These are phyloP conservation scores for Gypsophila paniculata DNA, from an alignment of 179 eudicot genomes.

Conservation along the genomic window DNA sequence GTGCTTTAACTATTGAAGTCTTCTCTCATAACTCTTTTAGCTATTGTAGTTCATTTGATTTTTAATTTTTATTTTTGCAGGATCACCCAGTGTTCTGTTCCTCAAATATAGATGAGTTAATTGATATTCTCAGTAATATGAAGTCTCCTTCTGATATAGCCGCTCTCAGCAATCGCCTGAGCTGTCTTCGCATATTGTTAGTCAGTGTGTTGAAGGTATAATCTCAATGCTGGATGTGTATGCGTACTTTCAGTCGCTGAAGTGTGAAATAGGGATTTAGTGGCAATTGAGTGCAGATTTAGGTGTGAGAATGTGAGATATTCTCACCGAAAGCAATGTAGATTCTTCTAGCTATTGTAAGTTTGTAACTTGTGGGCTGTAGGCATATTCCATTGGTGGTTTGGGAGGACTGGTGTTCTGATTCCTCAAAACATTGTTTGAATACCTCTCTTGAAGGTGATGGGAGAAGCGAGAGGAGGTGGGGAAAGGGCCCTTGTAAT, in stretches of 20 bases:
- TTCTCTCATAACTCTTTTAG: not conserved
- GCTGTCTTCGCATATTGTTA: conserved; percentile 56
- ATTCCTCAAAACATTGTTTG: not conserved
- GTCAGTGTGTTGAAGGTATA: conserved; percentile 60
- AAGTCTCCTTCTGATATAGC: conserved; percentile 53
- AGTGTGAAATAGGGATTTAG: not conserved
- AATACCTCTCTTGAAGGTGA: not conserved
- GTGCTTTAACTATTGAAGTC: not conserved
- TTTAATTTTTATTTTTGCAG: conserved; percentile 32
- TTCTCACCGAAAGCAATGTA: too few relatives aligned
- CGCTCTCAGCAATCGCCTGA: conserved; percentile 52
- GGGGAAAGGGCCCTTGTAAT: not conserved
- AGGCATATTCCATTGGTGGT: not conserved
- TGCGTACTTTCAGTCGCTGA: not conserved
- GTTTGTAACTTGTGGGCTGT: not conserved
- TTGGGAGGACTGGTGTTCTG: not conserved
- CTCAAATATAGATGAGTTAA: conserved; percentile 51
- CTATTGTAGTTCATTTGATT: not conserved
- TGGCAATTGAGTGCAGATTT: not conserved
- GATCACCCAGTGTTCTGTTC: conserved; percentile 66
- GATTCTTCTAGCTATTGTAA: not conserved
- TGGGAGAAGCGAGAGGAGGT: not conserved
- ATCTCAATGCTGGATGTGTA: not conserved
- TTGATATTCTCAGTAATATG: conserved; percentile 56
- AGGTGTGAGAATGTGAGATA: too few relatives aligned